These are phyloP conservation scores for Cladophialophora bantiana DNA, from an alignment of 2,329 filamentous ascomycete species.

Conservation along the genomic window DNA sequence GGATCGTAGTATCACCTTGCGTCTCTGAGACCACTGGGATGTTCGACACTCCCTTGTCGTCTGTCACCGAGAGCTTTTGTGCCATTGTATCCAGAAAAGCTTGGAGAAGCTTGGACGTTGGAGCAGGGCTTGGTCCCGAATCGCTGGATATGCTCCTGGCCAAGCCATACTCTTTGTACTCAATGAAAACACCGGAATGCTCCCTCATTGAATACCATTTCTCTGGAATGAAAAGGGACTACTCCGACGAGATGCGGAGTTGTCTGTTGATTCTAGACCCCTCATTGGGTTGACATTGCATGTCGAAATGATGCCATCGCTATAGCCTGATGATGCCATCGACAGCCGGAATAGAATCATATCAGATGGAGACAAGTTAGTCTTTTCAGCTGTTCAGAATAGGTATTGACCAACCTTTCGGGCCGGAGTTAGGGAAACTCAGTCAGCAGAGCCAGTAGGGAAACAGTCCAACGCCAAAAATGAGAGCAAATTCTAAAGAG, in stretches of 20 bases:
- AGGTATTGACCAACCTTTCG: not conserved
- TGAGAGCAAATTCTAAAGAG: not conserved
- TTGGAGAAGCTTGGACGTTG: conserved; percentile 12
- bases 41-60: conserved; percentile 3
- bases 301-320: conserved; percentile 21
- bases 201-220: conserved; percentile 5
- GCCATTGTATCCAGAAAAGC: conserved; percentile 11
- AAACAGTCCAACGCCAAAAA: not conserved
- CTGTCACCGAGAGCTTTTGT: not conserved
- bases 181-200: conserved; percentile 5
- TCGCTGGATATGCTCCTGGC: not conserved
- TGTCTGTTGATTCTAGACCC: not conserved
- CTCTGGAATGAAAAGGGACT: conserved; percentile 4
- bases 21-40: conserved; percentile 12
- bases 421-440: not conserved
- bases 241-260: conserved; percentile 23
- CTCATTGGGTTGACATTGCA: conserved; percentile 16
- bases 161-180: conserved; percentile 3
- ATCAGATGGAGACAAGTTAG: not conserved
- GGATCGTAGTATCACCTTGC: not conserved
- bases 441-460: not conserved
- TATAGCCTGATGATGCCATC: conserved; percentile 18
- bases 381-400: not conserved
- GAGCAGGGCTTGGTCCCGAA: not conserved
- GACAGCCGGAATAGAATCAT: not conserved